Base-by-base conservation (phyloP, 2,329 filamentous ascomycete genomes). In the Paraconiothyrium brasiliense region DNA sequence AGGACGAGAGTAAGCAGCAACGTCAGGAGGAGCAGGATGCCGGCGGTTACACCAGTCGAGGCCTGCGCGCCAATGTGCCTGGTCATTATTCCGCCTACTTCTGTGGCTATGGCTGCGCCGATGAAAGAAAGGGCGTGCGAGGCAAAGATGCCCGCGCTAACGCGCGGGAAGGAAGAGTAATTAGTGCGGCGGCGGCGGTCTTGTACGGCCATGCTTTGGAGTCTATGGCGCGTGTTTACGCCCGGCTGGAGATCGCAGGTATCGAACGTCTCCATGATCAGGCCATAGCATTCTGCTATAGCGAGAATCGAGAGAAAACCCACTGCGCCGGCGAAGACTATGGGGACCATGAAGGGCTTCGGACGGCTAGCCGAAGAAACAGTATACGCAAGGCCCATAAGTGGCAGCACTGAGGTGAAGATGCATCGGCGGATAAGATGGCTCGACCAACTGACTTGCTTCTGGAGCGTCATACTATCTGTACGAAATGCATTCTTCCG, bases 181-280 rank as follows among this genome's bases (percentile, higher is more conserved):
- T 92, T 92, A 11, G 87, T 92, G 39, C 86, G 79, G 50, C 85
- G 82, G 37, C 80, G 74, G 20, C 79, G 74, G 34, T 80, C 78
- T 24, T 78, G 76, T 14, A 79, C 76, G 4, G 81, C 78, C 72
- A 85, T 78, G 58, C 68, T 83, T 71, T 82, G 69, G 22, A 83
- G 70, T 0, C 82, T 78, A 67, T 84, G 83, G 30, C 70, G 74
- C 32, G 80, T 83, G 59, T 85, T 90, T 82, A 90, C 89, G 11
- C 90, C 89, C 2, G 90, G 88, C 67, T 91, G 90, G 4, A 94
- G 82, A 75, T 94, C 92, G 44, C 89, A 92, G n/a, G 89, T 91
- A 74, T 94, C 92, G 75, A 90, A 94, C 0, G 89, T 89, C 72
- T 93, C 91, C 91, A 94, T 93, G 73, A 93, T 85, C 35, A 94